phyloP scores from a whole-genome alignment of 2,329 filamentous ascomycete species.

The Xylaria sp. region DNA sequence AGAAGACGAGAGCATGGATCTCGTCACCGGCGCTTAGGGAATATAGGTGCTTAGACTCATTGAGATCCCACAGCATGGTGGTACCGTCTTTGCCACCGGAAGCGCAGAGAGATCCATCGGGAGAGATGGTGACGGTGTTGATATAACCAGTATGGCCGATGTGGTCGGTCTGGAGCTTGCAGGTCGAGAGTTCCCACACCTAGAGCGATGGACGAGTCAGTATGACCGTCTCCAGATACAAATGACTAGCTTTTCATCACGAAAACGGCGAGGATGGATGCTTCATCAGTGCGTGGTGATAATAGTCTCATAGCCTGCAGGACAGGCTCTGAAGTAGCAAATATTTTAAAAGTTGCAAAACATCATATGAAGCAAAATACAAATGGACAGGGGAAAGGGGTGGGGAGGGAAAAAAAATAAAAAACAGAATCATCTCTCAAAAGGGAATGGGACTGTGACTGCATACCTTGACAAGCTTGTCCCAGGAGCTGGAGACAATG shows the following conservation, averaged over 20 bases:
- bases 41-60: conserved; percentile 99
- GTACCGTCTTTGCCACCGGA: conserved; percentile 99
- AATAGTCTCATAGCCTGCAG: conserved; percentile 92
- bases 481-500: conserved; percentile 98
- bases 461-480: conserved; percentile 99
- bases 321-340: conserved; percentile 99
- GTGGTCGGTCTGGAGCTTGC: conserved; percentile 99
- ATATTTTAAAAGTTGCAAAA: conserved; percentile 87
- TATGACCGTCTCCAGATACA: background rate
- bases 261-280: conserved; percentile 27
- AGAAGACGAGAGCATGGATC: conserved; percentile 99
- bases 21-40: conserved; percentile 99
- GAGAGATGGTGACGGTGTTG: conserved; percentile 99
- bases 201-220: conserved; percentile 55
- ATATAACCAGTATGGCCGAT: conserved; percentile 99
- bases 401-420: background rate
- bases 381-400: background rate
- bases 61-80: conserved; percentile 99
- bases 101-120: conserved; percentile 97
- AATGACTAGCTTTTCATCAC: background rate
- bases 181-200: conserved; percentile 99
- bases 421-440: conserved; percentile 20
- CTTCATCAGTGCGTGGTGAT: conserved; percentile 87
- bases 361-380: conserved; percentile 77
- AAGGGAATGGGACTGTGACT: conserved; percentile 27